Percentiles rank a stretch among this genome's conserved stretches.
Evolutionary conservation across 2,329 filamentous ascomycete species (phyloP).

Genomic region (Alternaria metachromatica): DNA sequence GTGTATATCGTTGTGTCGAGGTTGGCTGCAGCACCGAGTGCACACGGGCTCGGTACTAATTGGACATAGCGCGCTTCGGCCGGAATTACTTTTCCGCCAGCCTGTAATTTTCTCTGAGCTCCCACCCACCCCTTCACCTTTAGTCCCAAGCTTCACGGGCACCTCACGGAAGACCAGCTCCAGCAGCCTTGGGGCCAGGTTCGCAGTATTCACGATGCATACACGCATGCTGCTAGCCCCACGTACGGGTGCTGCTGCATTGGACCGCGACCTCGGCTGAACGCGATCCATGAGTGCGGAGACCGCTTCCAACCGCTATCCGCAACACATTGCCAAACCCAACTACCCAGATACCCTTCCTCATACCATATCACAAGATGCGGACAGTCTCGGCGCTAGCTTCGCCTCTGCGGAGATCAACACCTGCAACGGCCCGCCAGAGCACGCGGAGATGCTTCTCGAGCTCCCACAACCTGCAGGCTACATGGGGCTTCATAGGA

Average conservation of each 20-base stretch:
- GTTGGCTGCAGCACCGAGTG: too few species aligned
- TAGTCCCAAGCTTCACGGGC: slow-evolving; percentile 13
- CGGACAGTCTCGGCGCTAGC: slow-evolving; percentile 35
- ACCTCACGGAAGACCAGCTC: slow-evolving; percentile 9
- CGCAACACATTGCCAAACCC: slow-evolving; percentile 25
- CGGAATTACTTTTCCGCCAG: slow-evolving; percentile 24
- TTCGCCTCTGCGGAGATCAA: slow-evolving; percentile 35
- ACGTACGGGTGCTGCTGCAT: slow-evolving; percentile 12
- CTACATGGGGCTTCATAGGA: slow-evolving; percentile 60
- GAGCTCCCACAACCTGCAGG: slow-evolving; percentile 50
- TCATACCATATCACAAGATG: slow-evolving; percentile 33
- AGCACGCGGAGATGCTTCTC: slow-evolving; percentile 52
- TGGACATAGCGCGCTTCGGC: slow-evolving; percentile 10
- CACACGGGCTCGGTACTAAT: neutral
- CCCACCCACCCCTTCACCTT: slow-evolving; percentile 8
- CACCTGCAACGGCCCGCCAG: slow-evolving; percentile 23
- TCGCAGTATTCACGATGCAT: slow-evolving; percentile 7
- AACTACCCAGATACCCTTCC: slow-evolving; percentile 22
- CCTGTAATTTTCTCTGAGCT: slow-evolving; percentile 13
- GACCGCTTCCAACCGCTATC: slow-evolving; percentile 39
- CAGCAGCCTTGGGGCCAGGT: neutral
- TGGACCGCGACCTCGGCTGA: slow-evolving; percentile 44
- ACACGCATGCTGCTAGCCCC: neutral
- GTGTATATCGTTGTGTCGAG: too few species aligned
- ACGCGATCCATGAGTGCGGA: slow-evolving; percentile 35